Evolutionary conservation across 31 red algal genomes (phyloP), one percentile per base, ranked within the genome.

Genomic region (Asparagopsis taxiformis): DNA sequence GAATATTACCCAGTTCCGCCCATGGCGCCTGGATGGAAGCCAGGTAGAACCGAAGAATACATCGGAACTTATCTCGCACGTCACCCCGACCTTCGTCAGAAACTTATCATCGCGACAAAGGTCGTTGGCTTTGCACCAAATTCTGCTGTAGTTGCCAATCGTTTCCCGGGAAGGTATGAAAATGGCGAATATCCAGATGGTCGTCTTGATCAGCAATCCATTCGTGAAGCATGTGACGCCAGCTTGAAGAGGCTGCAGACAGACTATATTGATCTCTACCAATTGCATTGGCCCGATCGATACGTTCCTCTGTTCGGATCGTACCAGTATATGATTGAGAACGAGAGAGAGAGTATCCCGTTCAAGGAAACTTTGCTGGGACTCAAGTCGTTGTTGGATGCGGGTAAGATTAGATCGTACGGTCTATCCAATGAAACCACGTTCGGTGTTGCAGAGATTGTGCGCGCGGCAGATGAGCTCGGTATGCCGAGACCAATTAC

Each of bases 101-200:
- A n/a, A n/a, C n/a, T n/a, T n/a, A n/a, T n/a, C 13, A 31, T 89
- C n/a, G 84, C 84, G 46, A 82, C 80, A 35, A 89, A 89, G 39
- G 53, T 89, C 10, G 16, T 26, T 4, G 71, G 71, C 55, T 75
- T 31, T 31, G 43, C 31, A 10, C 3, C 58, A 3, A 5, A 2
- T 25, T 21, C 3, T 16, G 46, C 17, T 35, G 35, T 65, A 22
- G 24, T 44, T 11, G 51, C 37, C 15, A 30, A 62, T 28, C 35
- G 71, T 16, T 13, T 21, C 71, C 71, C 1, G 19, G 31, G 31
- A 24, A 60, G 5, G 71, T 62, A 2, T 25, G 26, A 23, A n/a
- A n/a, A n/a, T n/a, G n/a, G n/a, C n/a, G n/a, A n/a, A n/a, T n/a
- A n/a, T n/a, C 3, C 3, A 19, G 21, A 51, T 25, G 0, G 50